Percentiles rank a stretch among this genome's conserved stretches.
Evolutionary conservation across 1,139 yeast genomes (phyloP).

Genomic region (Magnusiomyces suaveolens): DNA sequence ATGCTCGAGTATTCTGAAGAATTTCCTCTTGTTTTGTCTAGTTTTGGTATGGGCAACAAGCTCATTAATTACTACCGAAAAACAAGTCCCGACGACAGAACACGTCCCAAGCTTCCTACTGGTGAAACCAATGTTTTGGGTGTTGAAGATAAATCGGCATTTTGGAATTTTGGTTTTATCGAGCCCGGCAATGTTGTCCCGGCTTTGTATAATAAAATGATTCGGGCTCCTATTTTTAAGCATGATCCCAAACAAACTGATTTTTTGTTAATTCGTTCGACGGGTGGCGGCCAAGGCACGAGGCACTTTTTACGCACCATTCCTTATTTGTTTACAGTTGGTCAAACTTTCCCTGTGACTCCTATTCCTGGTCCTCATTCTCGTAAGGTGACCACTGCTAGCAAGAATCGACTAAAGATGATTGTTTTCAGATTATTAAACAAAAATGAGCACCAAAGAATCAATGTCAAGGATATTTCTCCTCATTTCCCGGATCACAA

Average conservation of each 20-base stretch:
- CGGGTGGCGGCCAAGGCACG: conserved; percentile 55
- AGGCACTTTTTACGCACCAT: conserved; percentile 54
- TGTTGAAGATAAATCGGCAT: conserved; percentile 90
- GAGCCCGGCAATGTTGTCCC: conserved; percentile 93
- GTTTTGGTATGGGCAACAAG: conserved; percentile 94
- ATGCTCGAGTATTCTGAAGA: conserved; percentile 89
- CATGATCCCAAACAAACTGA: conserved; percentile 76
- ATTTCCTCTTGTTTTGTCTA: conserved; percentile 69
- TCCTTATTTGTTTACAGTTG: conserved; percentile 72
- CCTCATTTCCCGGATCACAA: conserved; percentile 94
- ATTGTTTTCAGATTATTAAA: conserved; percentile 83
- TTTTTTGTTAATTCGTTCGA: conserved; percentile 67
- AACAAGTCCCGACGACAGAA: conserved; percentile 65
- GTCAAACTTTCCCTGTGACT: conserved; percentile 86
- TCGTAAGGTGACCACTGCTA: conserved; percentile 86
- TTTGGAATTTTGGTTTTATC: conserved; percentile 97
- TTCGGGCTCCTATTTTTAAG: conserved; percentile 85
- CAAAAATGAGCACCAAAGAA: conserved; percentile 60
- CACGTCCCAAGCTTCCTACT: conserved; percentile 77
- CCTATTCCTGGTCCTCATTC: conserved; percentile 98
- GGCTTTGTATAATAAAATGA: conserved; percentile 81
- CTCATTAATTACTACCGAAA: conserved; percentile 88
- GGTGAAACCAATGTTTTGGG: conserved; percentile 97
- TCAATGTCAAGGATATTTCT: conserved; percentile 80
- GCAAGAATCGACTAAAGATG: conserved; percentile 87